Base-by-base conservation (phyloP, 73 alveolate species). In the Tetrahymena borealis region DNA sequence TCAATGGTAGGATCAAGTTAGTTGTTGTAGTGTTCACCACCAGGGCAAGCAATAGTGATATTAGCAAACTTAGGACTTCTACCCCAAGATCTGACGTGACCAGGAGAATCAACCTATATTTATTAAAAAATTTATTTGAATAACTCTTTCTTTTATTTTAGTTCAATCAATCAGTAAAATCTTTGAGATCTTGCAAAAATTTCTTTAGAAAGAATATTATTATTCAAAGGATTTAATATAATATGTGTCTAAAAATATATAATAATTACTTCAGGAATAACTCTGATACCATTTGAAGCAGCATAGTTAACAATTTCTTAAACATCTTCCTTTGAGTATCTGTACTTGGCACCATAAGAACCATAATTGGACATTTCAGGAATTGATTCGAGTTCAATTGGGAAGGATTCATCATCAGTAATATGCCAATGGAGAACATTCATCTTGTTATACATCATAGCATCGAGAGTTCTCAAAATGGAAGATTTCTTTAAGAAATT, bases 391-490 rank as follows among this genome's bases (percentile, higher is more conserved):
- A 97, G 91, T 36, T 94, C 96, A n/a, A 97, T 35, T 6, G 99
- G 98, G 95, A 95, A 97, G 28, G 98, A 94, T 40, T 97, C 98
- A 91, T 96, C 98, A 90, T 97, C 99, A 11, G 98, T 94, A 37
- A 97, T 90, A 92, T 97, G 99, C 98, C 98, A 94, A 90, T 97
- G 99, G 79, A 97, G 90, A 9, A 95, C 97, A 40, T 97, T 97
- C 91, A 97, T 78, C 41, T 96, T 96, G 79, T 97, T 95, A 40
- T 90, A 39, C 33, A 95, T 39, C 94, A 97, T 90, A 37, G 96
- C 94, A 78, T 95, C 98, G 10, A 97, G 33, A 15, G 96, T 36
- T 20, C 94, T 94, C 93, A 90, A 94, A 78, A 97, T 41, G 24
- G 95, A 85, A 77, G 85, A 78, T 1, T 93, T 93, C 20, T 96